Percentiles rank a stretch among this genome's conserved stretches.
phyloP scores from a whole-genome alignment of 2,329 filamentous ascomycete genomes.

The Paracamarosporium sp. region DNA sequence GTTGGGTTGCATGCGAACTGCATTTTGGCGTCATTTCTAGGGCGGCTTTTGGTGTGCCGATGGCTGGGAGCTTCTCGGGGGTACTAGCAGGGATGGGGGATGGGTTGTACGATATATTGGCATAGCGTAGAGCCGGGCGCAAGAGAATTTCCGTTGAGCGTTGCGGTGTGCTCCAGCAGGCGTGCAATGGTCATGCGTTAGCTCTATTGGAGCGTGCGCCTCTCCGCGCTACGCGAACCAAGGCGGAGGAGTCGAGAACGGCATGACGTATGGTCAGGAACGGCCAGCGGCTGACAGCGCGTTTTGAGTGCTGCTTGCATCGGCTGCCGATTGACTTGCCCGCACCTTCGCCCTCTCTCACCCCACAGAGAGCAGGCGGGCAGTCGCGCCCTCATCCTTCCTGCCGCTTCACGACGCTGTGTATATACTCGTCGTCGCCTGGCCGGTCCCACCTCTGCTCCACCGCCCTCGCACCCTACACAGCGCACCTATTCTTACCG shows the following conservation, averaged over 20 bases:
- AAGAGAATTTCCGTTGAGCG: neutral
- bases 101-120: slow-evolving; percentile 15
- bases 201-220: slow-evolving; percentile 2
- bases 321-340: slow-evolving; percentile 9
- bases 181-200: slow-evolving; percentile 5
- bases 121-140: slow-evolving; percentile 4
- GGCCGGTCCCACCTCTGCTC: neutral
- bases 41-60: neutral
- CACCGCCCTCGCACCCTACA: slow-evolving; percentile 3
- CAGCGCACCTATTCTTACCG: slow-evolving; percentile 18
- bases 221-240: neutral
- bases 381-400: slow-evolving; percentile 13
- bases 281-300: slow-evolving; percentile 1
- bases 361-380: slow-evolving; percentile 5
- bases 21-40: slow-evolving; percentile 28
- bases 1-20: slow-evolving; percentile 31
- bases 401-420: slow-evolving; percentile 3
- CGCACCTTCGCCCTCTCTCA: slow-evolving; percentile 9
- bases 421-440: neutral
- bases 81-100: slow-evolving; percentile 1
- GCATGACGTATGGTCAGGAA: slow-evolving; percentile 12
- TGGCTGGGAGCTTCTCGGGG: neutral
- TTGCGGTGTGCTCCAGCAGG: neutral
- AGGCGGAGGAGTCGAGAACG: slow-evolving; percentile 6
- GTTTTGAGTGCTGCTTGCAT: slow-evolving; percentile 3